Conservation (phyloP, 805 yeast species). For the Candida berthetii region DNA sequence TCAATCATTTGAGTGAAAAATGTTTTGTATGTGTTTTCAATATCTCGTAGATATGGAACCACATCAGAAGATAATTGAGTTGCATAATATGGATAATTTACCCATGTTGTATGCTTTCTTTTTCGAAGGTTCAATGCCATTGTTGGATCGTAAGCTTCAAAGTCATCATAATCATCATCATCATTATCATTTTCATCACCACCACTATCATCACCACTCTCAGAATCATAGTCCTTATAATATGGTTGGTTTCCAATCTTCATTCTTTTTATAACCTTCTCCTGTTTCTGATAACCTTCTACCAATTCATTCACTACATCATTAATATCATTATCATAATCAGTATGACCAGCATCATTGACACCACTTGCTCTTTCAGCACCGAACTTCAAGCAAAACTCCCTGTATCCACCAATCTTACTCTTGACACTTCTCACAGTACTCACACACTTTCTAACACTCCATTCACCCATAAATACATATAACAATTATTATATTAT, state of each 20-base stretch:
- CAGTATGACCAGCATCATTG: neutral
- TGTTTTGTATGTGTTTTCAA: neutral
- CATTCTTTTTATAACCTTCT: neutral
- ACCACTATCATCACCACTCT: neutral
- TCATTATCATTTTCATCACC: neutral
- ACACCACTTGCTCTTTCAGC: neutral
- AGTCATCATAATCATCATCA: neutral
- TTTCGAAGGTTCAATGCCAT: neutral
- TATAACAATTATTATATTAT: too few species aligned
- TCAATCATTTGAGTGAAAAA: neutral
- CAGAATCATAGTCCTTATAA: neutral
- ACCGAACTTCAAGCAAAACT: neutral
- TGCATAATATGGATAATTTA: neutral
- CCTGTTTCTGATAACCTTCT: neutral
- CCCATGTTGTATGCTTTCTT: neutral
- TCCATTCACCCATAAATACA: neutral
- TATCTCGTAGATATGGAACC: neutral
- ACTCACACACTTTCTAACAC: neutral
- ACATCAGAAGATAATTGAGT: neutral
- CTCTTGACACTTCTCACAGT: neutral
- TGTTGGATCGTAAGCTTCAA: neutral
- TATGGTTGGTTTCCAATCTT: neutral
- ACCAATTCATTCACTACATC: neutral
- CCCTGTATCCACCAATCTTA: neutral
- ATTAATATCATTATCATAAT: too few species aligned